These are phyloP conservation scores for Nicotiana knightiana DNA, from an alignment of 257 asterid species.

Conservation along the genomic window DNA sequence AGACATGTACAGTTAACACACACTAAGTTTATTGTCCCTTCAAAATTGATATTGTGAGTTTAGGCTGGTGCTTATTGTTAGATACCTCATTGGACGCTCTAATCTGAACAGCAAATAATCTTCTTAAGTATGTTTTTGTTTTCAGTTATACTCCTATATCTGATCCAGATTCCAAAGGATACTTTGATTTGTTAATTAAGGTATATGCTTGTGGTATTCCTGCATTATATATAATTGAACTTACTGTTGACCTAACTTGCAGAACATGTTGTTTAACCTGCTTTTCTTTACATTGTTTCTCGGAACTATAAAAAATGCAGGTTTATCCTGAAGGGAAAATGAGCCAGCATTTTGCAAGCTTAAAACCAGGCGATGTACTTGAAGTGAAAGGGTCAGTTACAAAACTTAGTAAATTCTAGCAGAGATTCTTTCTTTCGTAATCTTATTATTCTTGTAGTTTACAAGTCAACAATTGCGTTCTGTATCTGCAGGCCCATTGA, in stretches of 20 bases:
- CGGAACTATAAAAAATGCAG: slow-evolving; percentile 29
- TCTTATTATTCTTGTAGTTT: background rate
- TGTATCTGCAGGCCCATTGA: slow-evolving; percentile 71
- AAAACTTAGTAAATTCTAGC: background rate
- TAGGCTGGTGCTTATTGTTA: background rate
- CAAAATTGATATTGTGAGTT: background rate
- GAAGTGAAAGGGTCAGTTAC: slow-evolving; percentile 88
- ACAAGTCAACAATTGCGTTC: slow-evolving; percentile 1
- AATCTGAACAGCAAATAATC: slow-evolving; percentile 3
- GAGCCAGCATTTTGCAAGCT: slow-evolving; percentile 94
- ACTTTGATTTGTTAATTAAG: slow-evolving; percentile 90
- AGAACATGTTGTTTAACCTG: background rate
- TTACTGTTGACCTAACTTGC: background rate
- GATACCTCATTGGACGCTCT: background rate
- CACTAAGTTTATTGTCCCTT: background rate
- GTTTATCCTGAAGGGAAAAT: slow-evolving; percentile 96
- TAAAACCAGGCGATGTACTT: slow-evolving; percentile 88
- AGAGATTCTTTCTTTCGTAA: background rate
- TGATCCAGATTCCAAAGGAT: slow-evolving; percentile 79
- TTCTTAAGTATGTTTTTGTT: slow-evolving; percentile 16
- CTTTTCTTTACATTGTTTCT: background rate
- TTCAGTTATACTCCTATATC: slow-evolving; percentile 97
- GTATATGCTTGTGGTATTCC: slow-evolving; percentile 34
- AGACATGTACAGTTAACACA: background rate
- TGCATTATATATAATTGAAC: background rate